phyloP scores from a whole-genome alignment of 2,329 filamentous ascomycete genomes.

The Sordariomycetes sp. region DNA sequence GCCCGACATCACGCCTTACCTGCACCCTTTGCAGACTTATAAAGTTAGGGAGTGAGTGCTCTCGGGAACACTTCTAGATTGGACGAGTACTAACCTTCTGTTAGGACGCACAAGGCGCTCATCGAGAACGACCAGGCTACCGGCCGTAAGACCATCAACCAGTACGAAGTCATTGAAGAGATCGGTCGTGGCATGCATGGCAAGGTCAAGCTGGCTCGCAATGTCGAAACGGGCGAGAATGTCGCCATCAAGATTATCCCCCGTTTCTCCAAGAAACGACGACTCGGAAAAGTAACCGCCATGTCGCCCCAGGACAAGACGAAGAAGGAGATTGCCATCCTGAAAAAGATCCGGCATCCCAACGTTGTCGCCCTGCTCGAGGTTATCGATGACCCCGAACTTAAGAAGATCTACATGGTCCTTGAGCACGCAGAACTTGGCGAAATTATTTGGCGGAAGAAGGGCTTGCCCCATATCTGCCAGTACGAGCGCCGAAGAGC shows the following conservation, averaged over 20 bases:
- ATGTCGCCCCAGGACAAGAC: conserved; percentile 65
- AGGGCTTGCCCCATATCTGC: conserved; percentile 75
- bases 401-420: conserved; percentile 97
- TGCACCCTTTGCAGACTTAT: conserved; percentile 64
- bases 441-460: conserved; percentile 89
- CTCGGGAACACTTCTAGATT: no score
- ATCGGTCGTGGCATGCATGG: conserved; percentile 93
- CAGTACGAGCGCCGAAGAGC: conserved; percentile 73
- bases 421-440: conserved; percentile 91
- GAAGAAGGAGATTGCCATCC: conserved; percentile 92
- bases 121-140: conserved; percentile 84
- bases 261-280: conserved; percentile 84
- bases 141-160: conserved; percentile 92
- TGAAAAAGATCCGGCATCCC: conserved; percentile 97
- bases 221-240: conserved; percentile 63
- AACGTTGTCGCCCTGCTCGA: conserved; percentile 93
- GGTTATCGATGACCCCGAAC: conserved; percentile 92
- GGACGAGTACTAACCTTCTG: background rate
- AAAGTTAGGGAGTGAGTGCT: conserved; percentile 71
- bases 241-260: conserved; percentile 99
- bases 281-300: conserved; percentile 73
- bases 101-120: conserved; percentile 77
- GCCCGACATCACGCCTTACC: conserved; percentile 46
- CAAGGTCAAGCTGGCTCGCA: conserved; percentile 91
- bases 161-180: conserved; percentile 95